Percentiles rank a stretch among this genome's conserved stretches.
These are phyloP conservation scores for Hypoxylon sp. DNA, from an alignment of 2,329 filamentous ascomycete species.

Conservation along the genomic window DNA sequence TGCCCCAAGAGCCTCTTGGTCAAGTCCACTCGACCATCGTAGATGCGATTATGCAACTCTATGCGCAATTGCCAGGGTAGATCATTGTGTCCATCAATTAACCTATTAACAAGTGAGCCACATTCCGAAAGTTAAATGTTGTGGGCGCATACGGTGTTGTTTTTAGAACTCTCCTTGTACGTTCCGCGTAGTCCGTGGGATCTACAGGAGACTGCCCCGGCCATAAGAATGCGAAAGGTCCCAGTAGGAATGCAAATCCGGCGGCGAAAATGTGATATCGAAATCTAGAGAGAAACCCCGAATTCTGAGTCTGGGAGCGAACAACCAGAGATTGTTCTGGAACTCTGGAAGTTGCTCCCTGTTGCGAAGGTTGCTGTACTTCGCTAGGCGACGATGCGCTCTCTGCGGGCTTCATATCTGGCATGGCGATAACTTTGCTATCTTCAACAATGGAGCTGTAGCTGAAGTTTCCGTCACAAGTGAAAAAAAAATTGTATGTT, in stretches of 20 bases:
- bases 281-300: slow-evolving; percentile 33
- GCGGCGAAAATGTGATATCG: slow-evolving; percentile 32
- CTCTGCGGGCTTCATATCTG: slow-evolving; percentile 17
- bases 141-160: slow-evolving; percentile 35
- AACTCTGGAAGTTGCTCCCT: neutral
- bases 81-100: slow-evolving; percentile 47
- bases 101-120: neutral
- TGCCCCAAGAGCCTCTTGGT: slow-evolving; percentile 39
- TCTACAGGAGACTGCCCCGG: slow-evolving; percentile 34
- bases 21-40: slow-evolving; percentile 35
- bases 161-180: slow-evolving; percentile 39
- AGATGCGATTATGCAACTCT: slow-evolving; percentile 43
- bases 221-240: slow-evolving; percentile 33
- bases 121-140: neutral
- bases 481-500: slow-evolving; percentile 51
- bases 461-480: neutral
- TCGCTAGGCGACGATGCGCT: slow-evolving; percentile 3
- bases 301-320: slow-evolving; percentile 25
- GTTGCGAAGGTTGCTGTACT: slow-evolving; percentile 4
- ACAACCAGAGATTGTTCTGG: slow-evolving; percentile 26
- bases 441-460: neutral
- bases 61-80: slow-evolving; percentile 43
- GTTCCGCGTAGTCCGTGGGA: slow-evolving; percentile 37
- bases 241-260: slow-evolving; percentile 36
- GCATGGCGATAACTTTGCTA: slow-evolving; percentile 17